These are phyloP conservation scores for Coccomyxa subellipsoidea DNA, from an alignment of 163 green algal species.

Conservation along the genomic window DNA sequence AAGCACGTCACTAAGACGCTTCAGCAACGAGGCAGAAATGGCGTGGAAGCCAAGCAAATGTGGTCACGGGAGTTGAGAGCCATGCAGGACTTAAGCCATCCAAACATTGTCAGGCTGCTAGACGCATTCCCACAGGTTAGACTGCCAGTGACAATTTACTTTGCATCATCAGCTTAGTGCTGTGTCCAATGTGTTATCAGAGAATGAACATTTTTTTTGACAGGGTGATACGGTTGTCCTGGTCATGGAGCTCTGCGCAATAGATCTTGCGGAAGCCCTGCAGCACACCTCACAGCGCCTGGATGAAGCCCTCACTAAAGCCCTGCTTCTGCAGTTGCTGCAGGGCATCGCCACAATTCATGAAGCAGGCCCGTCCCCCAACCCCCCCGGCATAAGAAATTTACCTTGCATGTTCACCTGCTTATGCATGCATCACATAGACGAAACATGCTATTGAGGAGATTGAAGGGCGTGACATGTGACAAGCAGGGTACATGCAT, in stretches of 20 bases:
- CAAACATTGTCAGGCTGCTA: not conserved
- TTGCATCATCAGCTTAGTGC: too few relatives aligned
- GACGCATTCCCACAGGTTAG: not conserved
- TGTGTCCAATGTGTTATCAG: too few relatives aligned
- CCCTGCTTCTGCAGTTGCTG: slow-evolving; percentile 56
- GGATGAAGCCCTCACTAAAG: slow-evolving; percentile 14
- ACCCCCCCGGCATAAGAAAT: not conserved
- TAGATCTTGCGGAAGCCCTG: slow-evolving; percentile 35
- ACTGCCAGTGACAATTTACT: too few relatives aligned
- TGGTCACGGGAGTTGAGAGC: not conserved
- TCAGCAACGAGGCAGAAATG: not conserved
- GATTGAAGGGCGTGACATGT: not conserved
- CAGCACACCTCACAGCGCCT: not conserved
- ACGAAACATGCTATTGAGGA: not conserved
- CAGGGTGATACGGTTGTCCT: slow-evolving; percentile 21
- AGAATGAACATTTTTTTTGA: too few relatives aligned
- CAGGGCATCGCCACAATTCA: slow-evolving; percentile 63
- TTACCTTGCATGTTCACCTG: not conserved
- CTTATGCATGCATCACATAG: not conserved
- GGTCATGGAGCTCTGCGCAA: slow-evolving; percentile 39
- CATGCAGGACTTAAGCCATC: not conserved
- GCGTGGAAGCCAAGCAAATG: not conserved
- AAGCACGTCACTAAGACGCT: not conserved
- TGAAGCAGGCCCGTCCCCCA: slow-evolving; percentile 15
- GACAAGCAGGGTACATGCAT: slow-evolving; percentile 53